Percentiles rank a stretch among this genome's conserved stretches.
Evolutionary conservation across 768 basidiomycete genomes (phyloP).

Genomic region (Tylopilus sp.): DNA sequence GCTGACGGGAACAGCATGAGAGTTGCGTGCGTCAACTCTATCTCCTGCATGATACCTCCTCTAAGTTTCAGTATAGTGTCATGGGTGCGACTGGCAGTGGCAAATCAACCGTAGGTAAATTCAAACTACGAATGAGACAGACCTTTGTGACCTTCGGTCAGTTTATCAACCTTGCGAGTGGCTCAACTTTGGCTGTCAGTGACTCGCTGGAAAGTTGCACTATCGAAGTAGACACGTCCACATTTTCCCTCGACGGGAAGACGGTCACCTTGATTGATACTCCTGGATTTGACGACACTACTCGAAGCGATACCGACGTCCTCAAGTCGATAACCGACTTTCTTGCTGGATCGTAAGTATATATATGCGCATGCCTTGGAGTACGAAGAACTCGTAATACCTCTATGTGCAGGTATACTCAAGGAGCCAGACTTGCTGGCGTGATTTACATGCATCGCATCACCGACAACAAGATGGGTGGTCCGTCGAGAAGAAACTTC

Average conservation of each 20-base stretch:
- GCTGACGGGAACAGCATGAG: conserved; percentile 17
- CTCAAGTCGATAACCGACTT: conserved; percentile 41
- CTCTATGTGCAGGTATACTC: conserved; percentile 22
- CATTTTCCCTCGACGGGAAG: conserved; percentile 42
- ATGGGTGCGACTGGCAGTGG: conserved; percentile 26
- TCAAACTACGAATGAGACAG: not conserved
- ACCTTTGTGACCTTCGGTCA: conserved; percentile 1
- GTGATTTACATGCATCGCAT: conserved; percentile 55
- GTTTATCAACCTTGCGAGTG: conserved; percentile 21
- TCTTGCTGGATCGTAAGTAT: conserved; percentile 25
- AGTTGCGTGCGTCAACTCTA: conserved; percentile 15
- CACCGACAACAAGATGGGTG: conserved; percentile 45
- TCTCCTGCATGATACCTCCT: not conserved
- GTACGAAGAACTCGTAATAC: not conserved
- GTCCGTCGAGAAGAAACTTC: conserved; percentile 48
- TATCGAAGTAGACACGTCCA: conserved; percentile 27
- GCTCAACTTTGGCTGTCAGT: conserved; percentile 19
- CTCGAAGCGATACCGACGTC: conserved; percentile 43
- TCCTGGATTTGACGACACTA: conserved; percentile 57
- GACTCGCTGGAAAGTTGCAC: conserved; percentile 26
- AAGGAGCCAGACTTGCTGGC: conserved; percentile 31
- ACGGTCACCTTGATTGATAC: conserved; percentile 52
- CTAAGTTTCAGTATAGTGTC: conserved; percentile 12
- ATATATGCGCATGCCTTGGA: not conserved
- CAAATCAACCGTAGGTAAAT: conserved; percentile 20